A percentile compares a stretch with the other conserved stretches of the same genome.
Evolutionary conservation across 257 asterid species (phyloP).

Genomic region (Salvia miltiorrhiza): DNA sequence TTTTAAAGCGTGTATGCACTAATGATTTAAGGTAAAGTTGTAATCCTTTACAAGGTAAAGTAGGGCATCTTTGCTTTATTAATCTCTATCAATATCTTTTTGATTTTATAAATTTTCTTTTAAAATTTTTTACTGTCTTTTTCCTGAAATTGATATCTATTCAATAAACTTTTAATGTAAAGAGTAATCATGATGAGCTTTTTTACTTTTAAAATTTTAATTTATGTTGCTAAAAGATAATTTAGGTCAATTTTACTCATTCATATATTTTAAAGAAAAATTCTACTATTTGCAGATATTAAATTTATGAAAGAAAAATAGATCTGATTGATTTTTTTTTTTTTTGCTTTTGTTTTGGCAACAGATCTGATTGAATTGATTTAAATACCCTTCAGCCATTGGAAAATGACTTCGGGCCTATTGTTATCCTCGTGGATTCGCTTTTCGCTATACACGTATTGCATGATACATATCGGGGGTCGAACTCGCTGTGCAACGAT

Average conservation of each 20-base stretch:
- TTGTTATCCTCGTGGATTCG: too few relatives aligned
- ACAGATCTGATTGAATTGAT: too few relatives aligned
- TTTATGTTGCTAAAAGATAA: not conserved
- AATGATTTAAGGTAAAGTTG: constrained; percentile 23
- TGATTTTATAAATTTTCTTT: not conserved
- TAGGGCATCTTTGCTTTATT: constrained; percentile 6
- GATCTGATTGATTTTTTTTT: too few relatives aligned
- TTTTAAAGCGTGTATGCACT: not conserved
- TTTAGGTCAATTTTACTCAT: not conserved
- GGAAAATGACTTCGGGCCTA: too few relatives aligned
- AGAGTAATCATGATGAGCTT: not conserved
- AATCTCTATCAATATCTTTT: not conserved
- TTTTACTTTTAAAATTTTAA: not conserved
- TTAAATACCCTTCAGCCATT: too few relatives aligned
- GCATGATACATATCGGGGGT: too few relatives aligned
- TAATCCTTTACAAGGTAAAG: constrained; percentile 14
- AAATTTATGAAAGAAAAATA: too few relatives aligned
- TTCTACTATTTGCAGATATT: too few relatives aligned
- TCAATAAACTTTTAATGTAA: not conserved
- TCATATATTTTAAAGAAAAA: too few relatives aligned
- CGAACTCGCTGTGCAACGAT: too few relatives aligned
- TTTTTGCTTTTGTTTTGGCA: too few relatives aligned
- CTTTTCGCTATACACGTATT: too few relatives aligned
- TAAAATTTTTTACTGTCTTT: not conserved
- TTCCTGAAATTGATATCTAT: not conserved